phyloP scores from a whole-genome alignment of 306 rosid genomes.

The Hylodesmum podocarpum region DNA sequence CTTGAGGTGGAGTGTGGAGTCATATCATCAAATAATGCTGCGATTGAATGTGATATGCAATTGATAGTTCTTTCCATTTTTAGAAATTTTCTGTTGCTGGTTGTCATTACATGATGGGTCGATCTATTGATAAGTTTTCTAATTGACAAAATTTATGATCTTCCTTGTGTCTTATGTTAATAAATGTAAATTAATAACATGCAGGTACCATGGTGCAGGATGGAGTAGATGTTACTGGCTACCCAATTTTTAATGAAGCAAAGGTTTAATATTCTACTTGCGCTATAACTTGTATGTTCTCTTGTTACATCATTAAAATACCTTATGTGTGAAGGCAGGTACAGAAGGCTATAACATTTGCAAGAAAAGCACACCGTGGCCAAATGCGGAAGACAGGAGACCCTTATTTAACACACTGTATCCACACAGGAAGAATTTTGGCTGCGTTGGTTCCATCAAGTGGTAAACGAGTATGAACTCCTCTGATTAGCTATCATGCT shows the following conservation, averaged over 20 bases:
- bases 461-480: slow-evolving; percentile 70
- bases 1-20: background rate
- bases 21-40: background rate
- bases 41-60: slow-evolving; percentile 4
- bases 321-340: slow-evolving; percentile 89
- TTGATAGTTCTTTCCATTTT: background rate
- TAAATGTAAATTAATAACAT: slow-evolving; percentile 7
- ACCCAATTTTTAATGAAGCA: slow-evolving; percentile 67
- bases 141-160: background rate
- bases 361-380: slow-evolving; percentile 88
- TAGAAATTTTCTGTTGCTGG: background rate
- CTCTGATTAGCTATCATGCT: slow-evolving; percentile 21
- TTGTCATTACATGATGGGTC: slow-evolving; percentile 5
- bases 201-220: slow-evolving; percentile 78
- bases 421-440: slow-evolving; percentile 88
- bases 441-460: slow-evolving; percentile 90
- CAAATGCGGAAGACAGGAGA: slow-evolving; percentile 91
- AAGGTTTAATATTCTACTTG: slow-evolving; percentile 61
- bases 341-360: slow-evolving; percentile 88
- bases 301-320: slow-evolving; percentile 47
- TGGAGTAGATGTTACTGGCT: slow-evolving; percentile 94
- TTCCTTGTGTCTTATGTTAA: background rate
- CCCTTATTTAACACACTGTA: slow-evolving; percentile 87
- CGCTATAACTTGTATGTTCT: slow-evolving; percentile 20
- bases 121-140: background rate